Percentiles rank a stretch among this genome's conserved stretches.
Conservation (phyloP, 164 flowering plant genomes). For the Umbilicus rupestris region DNA sequence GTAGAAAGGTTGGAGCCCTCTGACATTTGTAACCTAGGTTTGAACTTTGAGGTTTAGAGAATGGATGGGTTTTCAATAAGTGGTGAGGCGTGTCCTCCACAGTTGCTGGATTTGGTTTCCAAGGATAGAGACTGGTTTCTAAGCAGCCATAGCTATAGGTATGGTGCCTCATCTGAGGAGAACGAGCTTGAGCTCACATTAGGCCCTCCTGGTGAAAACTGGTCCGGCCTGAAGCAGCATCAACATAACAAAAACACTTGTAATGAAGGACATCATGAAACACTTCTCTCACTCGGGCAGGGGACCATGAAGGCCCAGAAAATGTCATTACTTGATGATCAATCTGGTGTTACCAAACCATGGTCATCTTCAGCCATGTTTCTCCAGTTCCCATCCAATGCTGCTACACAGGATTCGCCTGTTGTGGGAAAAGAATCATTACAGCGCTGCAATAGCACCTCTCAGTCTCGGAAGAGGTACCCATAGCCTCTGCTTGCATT, state of each 20-base stretch:
- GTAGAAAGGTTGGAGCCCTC: not conserved
- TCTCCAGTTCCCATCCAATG: constrained; percentile 22
- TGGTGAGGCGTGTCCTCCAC: constrained; percentile 28
- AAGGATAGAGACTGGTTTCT: constrained; percentile 36
- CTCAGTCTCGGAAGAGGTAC: constrained; percentile 88
- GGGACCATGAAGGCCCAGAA: constrained; percentile 19
- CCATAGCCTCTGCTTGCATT: not conserved
- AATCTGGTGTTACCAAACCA: constrained; percentile 13
- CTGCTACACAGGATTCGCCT: too few relatives aligned
- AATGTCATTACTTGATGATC: constrained; percentile 13
- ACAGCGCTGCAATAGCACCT: constrained; percentile 37
- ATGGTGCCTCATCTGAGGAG: constrained; percentile 29
- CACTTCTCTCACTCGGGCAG: constrained; percentile 31
- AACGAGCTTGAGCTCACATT: constrained; percentile 76
- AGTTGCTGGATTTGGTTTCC: constrained; percentile 48
- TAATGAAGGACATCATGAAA: constrained; percentile 18
- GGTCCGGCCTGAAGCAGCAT: constrained; percentile 14
- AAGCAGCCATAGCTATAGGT: constrained; percentile 23
- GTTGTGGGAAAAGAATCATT: constrained; percentile 39
- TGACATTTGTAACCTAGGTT: too few relatives aligned
- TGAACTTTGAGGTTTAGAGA: not conserved
- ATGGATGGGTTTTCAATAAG: constrained; percentile 37
- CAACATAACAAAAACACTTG: not conserved
- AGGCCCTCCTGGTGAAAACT: constrained; percentile 66
- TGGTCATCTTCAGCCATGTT: constrained; percentile 25